These are phyloP conservation scores for Phytophthora melonis DNA, from an alignment of 352 stramenopile genomes.

Conservation along the genomic window DNA sequence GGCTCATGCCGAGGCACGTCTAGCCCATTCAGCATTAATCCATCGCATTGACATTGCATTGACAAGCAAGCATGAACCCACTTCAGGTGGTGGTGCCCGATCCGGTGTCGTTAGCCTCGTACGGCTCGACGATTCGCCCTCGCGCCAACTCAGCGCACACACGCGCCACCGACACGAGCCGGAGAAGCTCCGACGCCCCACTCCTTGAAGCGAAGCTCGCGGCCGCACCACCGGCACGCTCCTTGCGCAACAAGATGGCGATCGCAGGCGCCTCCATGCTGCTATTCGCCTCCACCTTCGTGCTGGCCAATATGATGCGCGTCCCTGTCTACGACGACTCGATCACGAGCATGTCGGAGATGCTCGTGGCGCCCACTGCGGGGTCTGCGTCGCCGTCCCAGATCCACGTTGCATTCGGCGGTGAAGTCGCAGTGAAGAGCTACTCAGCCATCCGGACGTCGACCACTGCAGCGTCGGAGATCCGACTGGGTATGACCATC, in stretches of 20 bases:
- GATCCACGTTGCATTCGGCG: conserved; percentile 57
- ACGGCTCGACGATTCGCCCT: conserved; percentile 31
- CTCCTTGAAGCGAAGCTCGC: conserved; percentile 10
- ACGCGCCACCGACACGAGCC: conserved; percentile 15
- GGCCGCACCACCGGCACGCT: conserved; percentile 15
- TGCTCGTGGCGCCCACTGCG: background rate
- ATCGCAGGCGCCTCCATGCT: conserved; percentile 24
- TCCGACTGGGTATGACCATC: conserved; percentile 57
- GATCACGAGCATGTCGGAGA: background rate
- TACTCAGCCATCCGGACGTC: conserved; percentile 19
- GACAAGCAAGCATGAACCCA: conserved; percentile 28
- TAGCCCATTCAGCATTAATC: conserved; percentile 10
- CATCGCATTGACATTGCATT: background rate
- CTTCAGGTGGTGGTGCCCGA: conserved; percentile 9
- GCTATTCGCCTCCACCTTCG: conserved; percentile 30
- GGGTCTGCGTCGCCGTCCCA: conserved; percentile 43
- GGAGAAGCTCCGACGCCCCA: conserved; percentile 8
- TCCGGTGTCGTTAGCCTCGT: conserved; percentile 12
- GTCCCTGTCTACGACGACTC: conserved; percentile 40
- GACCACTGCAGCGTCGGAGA: background rate
- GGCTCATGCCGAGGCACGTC: background rate
- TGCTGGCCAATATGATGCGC: conserved; percentile 23
- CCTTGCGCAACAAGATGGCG: conserved; percentile 24
- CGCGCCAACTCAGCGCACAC: conserved; percentile 16
- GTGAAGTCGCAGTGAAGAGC: conserved; percentile 34